Evolutionary conservation across 2,329 filamentous ascomycete species (phyloP).

Genomic region (Xylaria arbuscula): DNA sequence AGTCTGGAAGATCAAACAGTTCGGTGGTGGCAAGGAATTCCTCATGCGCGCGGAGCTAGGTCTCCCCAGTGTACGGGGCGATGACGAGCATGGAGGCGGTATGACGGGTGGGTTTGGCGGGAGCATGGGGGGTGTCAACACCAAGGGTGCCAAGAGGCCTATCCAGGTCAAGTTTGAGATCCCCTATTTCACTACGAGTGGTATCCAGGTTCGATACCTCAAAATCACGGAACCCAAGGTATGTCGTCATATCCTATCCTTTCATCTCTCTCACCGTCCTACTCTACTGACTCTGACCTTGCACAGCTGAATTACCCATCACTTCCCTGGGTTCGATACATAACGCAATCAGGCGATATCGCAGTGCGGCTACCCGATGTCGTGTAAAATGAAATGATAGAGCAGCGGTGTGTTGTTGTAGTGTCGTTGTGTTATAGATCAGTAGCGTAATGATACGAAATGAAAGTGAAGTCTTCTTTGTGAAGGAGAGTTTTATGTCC

Average conservation of each 20-base stretch:
- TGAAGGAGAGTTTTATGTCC: background rate
- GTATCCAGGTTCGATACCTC: constrained; percentile 96
- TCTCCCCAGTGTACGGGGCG: constrained; percentile 90
- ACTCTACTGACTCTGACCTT: constrained; percentile 29
- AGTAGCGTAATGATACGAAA: constrained; percentile 40
- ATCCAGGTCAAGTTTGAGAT: constrained; percentile 99
- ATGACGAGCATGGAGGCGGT: constrained; percentile 93
- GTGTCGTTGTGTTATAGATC: constrained; percentile 20
- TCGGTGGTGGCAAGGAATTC: constrained; percentile 98
- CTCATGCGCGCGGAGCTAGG: constrained; percentile 97
- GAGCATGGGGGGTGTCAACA: constrained; percentile 91
- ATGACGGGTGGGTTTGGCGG: constrained; percentile 98
- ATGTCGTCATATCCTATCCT: constrained; percentile 50
- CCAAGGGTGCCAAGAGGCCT: constrained; percentile 89
- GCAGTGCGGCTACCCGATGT: constrained; percentile 94
- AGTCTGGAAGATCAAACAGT: constrained; percentile 99
- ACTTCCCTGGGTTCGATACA: constrained; percentile 97
- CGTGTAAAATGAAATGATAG: constrained; percentile 59
- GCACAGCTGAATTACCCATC: constrained; percentile 96
- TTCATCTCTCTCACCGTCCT: background rate
- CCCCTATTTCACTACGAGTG: constrained; percentile 99
- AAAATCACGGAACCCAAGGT: constrained; percentile 99
- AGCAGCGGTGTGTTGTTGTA: constrained; percentile 6
- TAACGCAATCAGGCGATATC: constrained; percentile 97
- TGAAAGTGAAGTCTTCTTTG: constrained; percentile 27